Evolutionary conservation across 345 rosid species (phyloP).

Genomic region (Populus simonii): DNA sequence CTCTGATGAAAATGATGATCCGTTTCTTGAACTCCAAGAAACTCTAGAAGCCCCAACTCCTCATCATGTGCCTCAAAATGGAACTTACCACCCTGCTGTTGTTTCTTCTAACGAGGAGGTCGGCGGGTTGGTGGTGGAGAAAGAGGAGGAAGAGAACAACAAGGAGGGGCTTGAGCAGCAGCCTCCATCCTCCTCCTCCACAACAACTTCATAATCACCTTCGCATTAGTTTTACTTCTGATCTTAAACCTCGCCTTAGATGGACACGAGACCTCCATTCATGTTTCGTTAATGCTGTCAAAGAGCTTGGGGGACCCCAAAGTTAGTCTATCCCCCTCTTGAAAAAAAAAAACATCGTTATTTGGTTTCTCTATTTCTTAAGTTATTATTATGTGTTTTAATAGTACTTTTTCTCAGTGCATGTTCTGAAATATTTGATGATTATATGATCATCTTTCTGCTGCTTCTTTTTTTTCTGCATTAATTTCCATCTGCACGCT

Average conservation of each 20-base stretch:
- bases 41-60: neutral
- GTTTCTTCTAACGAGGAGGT: neutral
- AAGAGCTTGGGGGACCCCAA: constrained; percentile 28
- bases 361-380: neutral
- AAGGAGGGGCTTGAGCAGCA: neutral
- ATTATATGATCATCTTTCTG: neutral
- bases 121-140: neutral
- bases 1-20: neutral
- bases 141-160: neutral
- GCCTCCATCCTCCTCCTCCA: neutral
- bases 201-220: too few species aligned
- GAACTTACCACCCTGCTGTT: neutral
- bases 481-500: too few species aligned
- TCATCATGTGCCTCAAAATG: neutral
- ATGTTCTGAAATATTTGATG: neutral
- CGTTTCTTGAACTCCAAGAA: constrained; percentile 21
- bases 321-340: constrained; percentile 17
- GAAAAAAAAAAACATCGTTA: neutral
- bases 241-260: constrained; percentile 12
- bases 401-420: neutral
- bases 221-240: neutral
- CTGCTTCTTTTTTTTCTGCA: neutral
- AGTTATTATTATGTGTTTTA: neutral
- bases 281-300: constrained; percentile 16
- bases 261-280: constrained; percentile 21